Evolutionary conservation across 306 rosid genomes (phyloP).

Genomic region (Sechiopsis laciniata): DNA sequence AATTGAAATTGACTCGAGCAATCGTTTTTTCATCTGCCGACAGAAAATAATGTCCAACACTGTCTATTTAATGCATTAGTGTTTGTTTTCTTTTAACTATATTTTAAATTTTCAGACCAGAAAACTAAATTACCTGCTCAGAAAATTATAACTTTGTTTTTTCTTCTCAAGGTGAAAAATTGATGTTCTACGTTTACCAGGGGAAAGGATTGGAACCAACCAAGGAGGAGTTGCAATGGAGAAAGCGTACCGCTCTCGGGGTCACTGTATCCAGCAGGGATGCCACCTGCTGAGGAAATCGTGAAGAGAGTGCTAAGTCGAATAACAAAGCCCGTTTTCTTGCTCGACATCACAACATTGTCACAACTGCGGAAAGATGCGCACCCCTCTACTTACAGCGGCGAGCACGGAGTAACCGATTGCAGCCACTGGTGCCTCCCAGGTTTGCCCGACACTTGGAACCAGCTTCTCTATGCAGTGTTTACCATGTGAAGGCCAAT

Average conservation of each 20-base stretch:
- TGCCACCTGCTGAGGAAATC: conserved; percentile 8
- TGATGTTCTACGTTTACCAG: background rate
- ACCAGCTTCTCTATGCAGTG: conserved; percentile 24
- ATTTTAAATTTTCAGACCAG: background rate
- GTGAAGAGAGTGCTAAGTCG: conserved; percentile 19
- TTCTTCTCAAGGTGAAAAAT: background rate
- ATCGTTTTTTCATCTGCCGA: conserved; percentile 4
- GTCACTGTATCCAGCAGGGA: conserved; percentile 20
- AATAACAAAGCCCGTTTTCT: conserved; percentile 21
- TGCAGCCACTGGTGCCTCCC: conserved; percentile 29
- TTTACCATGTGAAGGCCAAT: conserved; percentile 16
- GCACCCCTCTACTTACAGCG: conserved; percentile 25
- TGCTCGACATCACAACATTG: conserved; percentile 23
- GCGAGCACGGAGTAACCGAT: background rate
- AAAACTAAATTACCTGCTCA: background rate
- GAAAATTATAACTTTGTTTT: background rate
- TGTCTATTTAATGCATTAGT: background rate
- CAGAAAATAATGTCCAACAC: background rate
- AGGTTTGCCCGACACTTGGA: conserved; percentile 28
- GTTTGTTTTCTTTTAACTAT: background rate
- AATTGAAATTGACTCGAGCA: background rate
- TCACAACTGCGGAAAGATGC: conserved; percentile 26
- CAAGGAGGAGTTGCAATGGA: conserved; percentile 15
- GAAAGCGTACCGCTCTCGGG: conserved; percentile 19
- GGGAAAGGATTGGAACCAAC: conserved; percentile 25